phyloP scores from a whole-genome alignment of 495 filamentous ascomycete genomes.

The Xeromyces bisporus region DNA sequence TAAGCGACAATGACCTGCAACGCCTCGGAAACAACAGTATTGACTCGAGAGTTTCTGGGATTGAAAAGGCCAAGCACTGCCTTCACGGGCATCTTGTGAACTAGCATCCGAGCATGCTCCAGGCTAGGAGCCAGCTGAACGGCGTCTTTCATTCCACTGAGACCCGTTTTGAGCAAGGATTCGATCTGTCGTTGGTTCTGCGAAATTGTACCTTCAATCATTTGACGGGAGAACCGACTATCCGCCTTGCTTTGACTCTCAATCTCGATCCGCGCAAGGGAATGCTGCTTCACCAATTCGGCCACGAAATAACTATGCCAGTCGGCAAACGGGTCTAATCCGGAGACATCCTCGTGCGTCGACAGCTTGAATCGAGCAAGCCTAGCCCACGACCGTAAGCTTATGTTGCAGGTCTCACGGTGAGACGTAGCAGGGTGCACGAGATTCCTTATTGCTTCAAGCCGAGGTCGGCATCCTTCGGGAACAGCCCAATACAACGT shows the following conservation, averaged over 20 bases:
- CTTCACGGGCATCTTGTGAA: conserved; percentile 20
- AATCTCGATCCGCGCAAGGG: conserved; percentile 40
- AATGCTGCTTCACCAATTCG: conserved; percentile 41
- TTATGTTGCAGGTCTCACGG: conserved; percentile 70
- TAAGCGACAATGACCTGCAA: conserved; percentile 22
- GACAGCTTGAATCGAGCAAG: conserved; percentile 61
- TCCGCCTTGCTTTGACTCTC: conserved; percentile 36
- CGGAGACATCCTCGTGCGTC: conserved; percentile 31
- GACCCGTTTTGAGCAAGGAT: conserved; percentile 34
- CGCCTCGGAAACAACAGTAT: conserved; percentile 19
- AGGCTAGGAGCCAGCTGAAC: conserved; percentile 23
- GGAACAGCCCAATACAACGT: conserved; percentile 81
- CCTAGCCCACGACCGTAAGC: conserved; percentile 62
- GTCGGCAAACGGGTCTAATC: conserved; percentile 41
- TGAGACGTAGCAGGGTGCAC: conserved; percentile 70
- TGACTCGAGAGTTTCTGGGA: conserved; percentile 17
- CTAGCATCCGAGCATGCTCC: conserved; percentile 19
- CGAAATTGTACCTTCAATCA: conserved; percentile 37
- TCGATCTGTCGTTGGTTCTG: conserved; percentile 49
- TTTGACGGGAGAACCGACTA: conserved; percentile 25
- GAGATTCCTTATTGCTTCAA: conserved; percentile 57
- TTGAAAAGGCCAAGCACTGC: conserved; percentile 24
- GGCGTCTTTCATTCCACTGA: conserved; percentile 33
- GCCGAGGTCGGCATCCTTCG: conserved; percentile 45
- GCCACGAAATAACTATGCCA: conserved; percentile 50